Evolutionary conservation across 2,329 filamentous ascomycete species (phyloP), one percentile per base, ranked within the genome.

Genomic region (Acephala macrosclerotiorum): DNA sequence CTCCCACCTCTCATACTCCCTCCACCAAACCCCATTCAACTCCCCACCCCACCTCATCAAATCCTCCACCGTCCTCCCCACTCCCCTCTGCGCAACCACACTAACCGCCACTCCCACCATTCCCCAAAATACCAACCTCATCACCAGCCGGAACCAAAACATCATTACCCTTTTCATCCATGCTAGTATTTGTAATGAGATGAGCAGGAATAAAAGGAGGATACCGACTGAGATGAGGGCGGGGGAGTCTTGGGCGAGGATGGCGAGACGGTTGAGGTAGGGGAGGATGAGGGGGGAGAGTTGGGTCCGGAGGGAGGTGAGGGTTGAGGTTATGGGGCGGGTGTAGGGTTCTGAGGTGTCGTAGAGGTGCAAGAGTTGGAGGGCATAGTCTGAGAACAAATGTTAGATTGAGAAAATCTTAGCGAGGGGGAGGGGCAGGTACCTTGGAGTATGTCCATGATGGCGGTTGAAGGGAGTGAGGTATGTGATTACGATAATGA

Each of bases 91-190:
- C 77, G 85, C 91, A 3, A 90, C 81, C 66, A 84, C 83, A 20
- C 88, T 80, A 0, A 82, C 82, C 0, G 88, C 49, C 0, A 83
- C 81, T 4, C 84, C 79, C 2, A 94, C 71, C 1, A 80, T 76
- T 1, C 84, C 85, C 87, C 89, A 96, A 69, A 93, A 87, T 1
- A 86, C 77, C 49, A 93, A 71, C 26, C 85, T 80, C 68, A 92
- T 77, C 12, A 84, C 83, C 63, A 97, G 75, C n/a, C 85, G 82
- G 60, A 93, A 86, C 88, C 93, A 93, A 81, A 89, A 96, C 75
- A 93, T 81, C 65, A 97, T 83, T 22, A 93, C 80, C 66, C 92
- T 86, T 67, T 89, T 88, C 20, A 93, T 81, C 80, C 91, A 90
- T 76, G 89, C 85, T 69, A 90, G 80, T 49, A 96, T 81, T 70